Evolutionary conservation across 306 rosid species (phyloP), one percentile per base, ranked within the genome.

Genomic region (Prunus padus): DNA sequence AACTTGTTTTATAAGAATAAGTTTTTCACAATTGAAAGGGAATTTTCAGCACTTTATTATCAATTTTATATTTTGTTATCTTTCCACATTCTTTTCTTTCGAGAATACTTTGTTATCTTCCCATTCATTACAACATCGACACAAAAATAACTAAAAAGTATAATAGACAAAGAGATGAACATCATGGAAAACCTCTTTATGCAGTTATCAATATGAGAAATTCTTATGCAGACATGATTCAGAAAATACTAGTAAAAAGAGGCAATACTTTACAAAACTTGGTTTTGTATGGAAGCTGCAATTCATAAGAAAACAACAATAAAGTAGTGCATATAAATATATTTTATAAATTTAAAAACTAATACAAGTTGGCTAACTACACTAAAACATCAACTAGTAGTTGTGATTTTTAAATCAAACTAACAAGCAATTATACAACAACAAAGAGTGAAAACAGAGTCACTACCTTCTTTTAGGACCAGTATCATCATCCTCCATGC

Each of bases 401-500:
- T 2, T 14, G 11, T 13, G 42, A 61, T 7, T 28, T 61, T 61
- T 61, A 76, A 44, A 51, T 31, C 5, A 46, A 65, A 52, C 1
- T 1, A 12, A 44, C 26, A 61, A 49, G 71, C 22, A 56, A 11
- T 45, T 4, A 40, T 6, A 8, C 14, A 45, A 31, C 25, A 25
- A 50, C 12, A 25, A 12, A 67, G 44, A 62, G 19, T 26, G n/a
- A 66, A 79, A 70, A 65, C 33, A 47, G 33, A 12, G 82, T 13
- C 1, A 45, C 66, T 72, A 93, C 98, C 87, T 88, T 81, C 60
- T 83, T 73, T 57, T 80, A 30, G 97, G 91, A 77, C 87, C 90
- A 73, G 75, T 72, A 33, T 84, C 80, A 82, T 81, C 83, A 80
- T 85, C 93, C 18, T 83, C 91, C 18, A 60, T 65, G 65, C 50